These are phyloP conservation scores for Aspergillus biplanus DNA, from an alignment of 495 filamentous ascomycete species.

Conservation along the genomic window DNA sequence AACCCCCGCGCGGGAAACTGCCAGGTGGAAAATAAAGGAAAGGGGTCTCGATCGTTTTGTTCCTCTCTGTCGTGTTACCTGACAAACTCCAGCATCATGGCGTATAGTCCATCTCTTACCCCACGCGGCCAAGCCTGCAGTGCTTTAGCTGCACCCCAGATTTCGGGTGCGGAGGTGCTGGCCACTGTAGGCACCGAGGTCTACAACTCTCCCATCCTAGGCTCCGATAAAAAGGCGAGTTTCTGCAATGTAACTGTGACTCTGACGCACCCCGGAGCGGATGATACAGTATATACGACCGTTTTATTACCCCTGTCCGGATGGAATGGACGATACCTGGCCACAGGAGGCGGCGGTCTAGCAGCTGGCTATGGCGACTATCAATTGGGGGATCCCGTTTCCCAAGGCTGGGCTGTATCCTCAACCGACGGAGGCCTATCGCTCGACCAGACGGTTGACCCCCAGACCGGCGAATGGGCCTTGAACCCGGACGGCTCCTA, in stretches of 20 bases:
- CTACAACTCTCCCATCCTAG: neutral
- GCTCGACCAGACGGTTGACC: conserved; percentile 13
- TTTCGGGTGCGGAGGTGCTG: neutral
- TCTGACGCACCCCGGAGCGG: conserved; percentile 11
- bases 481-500: conserved; percentile 6
- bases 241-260: conserved; percentile 18
- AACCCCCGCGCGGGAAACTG: no score
- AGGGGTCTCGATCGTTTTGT: no score
- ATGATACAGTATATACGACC: conserved; percentile 10
- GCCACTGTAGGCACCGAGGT: neutral
- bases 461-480: conserved; percentile 16
- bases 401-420: conserved; percentile 8
- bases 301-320: conserved; percentile 11
- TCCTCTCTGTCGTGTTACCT: no score
- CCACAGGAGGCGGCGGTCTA: conserved; percentile 21
- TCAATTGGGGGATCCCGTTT: neutral
- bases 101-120: no score
- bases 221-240: neutral
- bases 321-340: conserved; percentile 19
- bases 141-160: neutral
- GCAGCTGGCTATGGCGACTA: conserved; percentile 15
- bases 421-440: conserved; percentile 22
- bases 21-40: no score
- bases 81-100: no score
- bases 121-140: no score